Evolutionary conservation across 371 early-diverging fungal species (phyloP), one percentile per base, ranked within the genome.

Genomic region (Rhizopus delemar): DNA sequence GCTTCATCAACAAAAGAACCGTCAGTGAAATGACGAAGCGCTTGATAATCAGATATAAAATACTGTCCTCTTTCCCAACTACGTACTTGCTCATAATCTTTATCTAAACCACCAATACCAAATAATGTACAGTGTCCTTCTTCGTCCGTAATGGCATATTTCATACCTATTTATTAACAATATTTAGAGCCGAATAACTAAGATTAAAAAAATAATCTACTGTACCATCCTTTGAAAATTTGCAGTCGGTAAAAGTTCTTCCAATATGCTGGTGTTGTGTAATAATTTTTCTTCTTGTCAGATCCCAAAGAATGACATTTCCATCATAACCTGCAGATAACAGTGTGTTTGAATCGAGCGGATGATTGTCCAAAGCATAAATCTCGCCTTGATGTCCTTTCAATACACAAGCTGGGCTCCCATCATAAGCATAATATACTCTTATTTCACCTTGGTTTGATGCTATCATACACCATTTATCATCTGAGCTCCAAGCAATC

Each of bases 321-420:
- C 95, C 95, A 57, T 94, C 94, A 66, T 93, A 90, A 0, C 91
- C 90, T 2, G 91, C 94, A 8, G 91, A 90, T 35, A 95, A 66
- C 2, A 94, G 63, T 1, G 93, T 75, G 13, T 79, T 72, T 3
- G 82, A 71, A 53, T 90, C 90, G 0, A 62, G 53, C 0, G 96
- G 96, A 60, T 95, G 93, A 2, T 84, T 77, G 35, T 88, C 88
- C 3, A 93, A 74, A 0, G 89, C 90, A 65, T 86, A 94, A 8
- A 90, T 81, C 22, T 89, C 87, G 5, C 74, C 79, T 4, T 66
- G 62, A 57, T 93, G 93, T 0, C 84, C 89, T 9, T 68, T 75
- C 4, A 91, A 63, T 2, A 79, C 65, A 49, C 79, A 76, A 0
- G 75, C 68, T 28, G 73, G 67, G 34, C 84, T 72, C n/a, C 89